Evolutionary conservation across 2,329 filamentous ascomycete species (phyloP), one percentile per base, ranked within the genome.

Genomic region (Nothophoma quercina): DNA sequence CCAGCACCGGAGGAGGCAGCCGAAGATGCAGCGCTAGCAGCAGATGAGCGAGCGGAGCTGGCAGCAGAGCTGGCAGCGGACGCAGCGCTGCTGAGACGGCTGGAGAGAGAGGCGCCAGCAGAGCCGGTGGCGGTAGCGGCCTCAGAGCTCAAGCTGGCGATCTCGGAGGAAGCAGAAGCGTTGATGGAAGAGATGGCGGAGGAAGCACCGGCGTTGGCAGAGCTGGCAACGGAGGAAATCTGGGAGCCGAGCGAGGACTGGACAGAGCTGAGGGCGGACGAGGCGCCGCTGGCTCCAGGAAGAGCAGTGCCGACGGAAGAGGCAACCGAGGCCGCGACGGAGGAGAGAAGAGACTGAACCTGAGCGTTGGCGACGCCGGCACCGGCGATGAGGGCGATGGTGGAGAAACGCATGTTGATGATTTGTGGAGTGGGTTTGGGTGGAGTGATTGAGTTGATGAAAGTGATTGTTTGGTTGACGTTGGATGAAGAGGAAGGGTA

Each of bases 331-430:
- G 55, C 57, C 51, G 59, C 25, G 21, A 67, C 26, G 18, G 69
- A 71, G 15, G 64, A 66, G 43, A 64, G 22, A 56, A 63, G n/a
- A 33, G 62, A 66, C 40, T 59, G 52, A 36, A 65, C 23, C 67
- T 72, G 69, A 44, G 68, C 69, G 51, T 59, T 58, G 59, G 60
- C 66, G 44, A 56, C 62, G 49, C 60, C 58, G 51, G 69, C 68
- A 55, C 59, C 69, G 60, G 69, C 53, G 58, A 63, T 58, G 45
- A 64, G 60, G 60, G 70, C 56, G 42, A 70, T 50, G 62, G 62
- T 59, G 56, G 70, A 65, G 68, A 73, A 73, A 69, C 69, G 69
- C 70, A 73, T 73, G 35, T 61, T 71, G 65, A 62, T 51, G 36
- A 47, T 39, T 41, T 49, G 51, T 28, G 19, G 49, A 39, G 22